Conservation (phyloP, 2,329 filamentous ascomycete genomes). For the Dactylellina leptospora region DNA sequence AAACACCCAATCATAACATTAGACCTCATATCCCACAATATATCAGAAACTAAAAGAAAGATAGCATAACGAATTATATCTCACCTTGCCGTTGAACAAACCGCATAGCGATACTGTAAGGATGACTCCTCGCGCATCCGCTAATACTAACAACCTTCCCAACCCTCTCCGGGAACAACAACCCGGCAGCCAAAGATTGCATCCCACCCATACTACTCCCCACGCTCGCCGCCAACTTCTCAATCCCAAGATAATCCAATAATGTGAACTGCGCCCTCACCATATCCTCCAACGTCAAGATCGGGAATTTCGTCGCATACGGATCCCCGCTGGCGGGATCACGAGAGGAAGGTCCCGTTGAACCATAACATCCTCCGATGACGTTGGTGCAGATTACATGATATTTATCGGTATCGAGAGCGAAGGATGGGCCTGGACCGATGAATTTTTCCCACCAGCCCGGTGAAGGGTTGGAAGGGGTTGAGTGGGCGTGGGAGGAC, state of each 20-base stretch:
- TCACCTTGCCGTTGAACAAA: slow-evolving; percentile 87
- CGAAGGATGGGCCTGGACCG: slow-evolving; percentile 73
- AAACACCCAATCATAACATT: background rate
- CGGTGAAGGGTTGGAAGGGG: slow-evolving; percentile 81
- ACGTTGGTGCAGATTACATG: slow-evolving; percentile 97
- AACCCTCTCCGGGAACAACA: slow-evolving; percentile 82
- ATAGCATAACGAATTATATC: too few species aligned
- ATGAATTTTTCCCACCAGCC: slow-evolving; percentile 99
- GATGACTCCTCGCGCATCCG: slow-evolving; percentile 91
- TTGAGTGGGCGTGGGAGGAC: slow-evolving; percentile 96
- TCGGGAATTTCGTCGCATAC: slow-evolving; percentile 94
- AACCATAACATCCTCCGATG: slow-evolving; percentile 93
- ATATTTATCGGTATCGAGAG: slow-evolving; percentile 87
- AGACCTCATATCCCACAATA: too few species aligned
- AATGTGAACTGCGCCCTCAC: slow-evolving; percentile 92
- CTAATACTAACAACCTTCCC: slow-evolving; percentile 86
- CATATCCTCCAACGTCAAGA: slow-evolving; percentile 97
- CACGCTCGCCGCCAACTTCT: slow-evolving; percentile 86
- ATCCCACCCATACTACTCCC: slow-evolving; percentile 98
- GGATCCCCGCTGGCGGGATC: slow-evolving; percentile 78
- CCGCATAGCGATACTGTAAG: slow-evolving; percentile 98
- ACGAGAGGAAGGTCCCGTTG: slow-evolving; percentile 85
- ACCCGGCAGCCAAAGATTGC: slow-evolving; percentile 89
- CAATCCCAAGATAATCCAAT: slow-evolving; percentile 78
- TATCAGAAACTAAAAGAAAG: too few species aligned